These are phyloP conservation scores for Chlorociboria aeruginascens DNA, from an alignment of 495 filamentous ascomycete genomes.

Conservation along the genomic window DNA sequence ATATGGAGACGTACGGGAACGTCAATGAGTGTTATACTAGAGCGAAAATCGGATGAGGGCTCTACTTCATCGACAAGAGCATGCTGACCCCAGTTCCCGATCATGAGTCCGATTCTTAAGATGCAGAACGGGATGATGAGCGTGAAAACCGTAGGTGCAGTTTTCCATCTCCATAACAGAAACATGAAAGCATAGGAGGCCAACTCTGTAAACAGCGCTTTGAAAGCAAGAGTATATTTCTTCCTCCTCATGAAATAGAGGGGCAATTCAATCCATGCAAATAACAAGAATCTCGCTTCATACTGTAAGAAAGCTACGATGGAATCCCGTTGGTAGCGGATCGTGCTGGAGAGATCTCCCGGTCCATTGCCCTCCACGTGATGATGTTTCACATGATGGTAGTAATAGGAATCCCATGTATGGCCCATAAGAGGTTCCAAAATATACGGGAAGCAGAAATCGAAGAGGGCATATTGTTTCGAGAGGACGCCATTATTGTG, in stretches of 20 bases:
- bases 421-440: constrained; percentile 67
- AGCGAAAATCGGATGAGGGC: constrained; percentile 56
- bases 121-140: constrained; percentile 47
- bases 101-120: constrained; percentile 54
- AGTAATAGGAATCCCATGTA: constrained; percentile 75
- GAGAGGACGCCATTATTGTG: constrained; percentile 60
- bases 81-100: constrained; percentile 69
- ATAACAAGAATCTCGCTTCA: constrained; percentile 55
- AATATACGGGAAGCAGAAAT: constrained; percentile 57
- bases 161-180: constrained; percentile 32
- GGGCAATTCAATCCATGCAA: constrained; percentile 65
- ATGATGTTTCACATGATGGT: constrained; percentile 78
- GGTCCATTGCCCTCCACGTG: constrained; percentile 76
- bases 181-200: constrained; percentile 37
- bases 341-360: constrained; percentile 60
- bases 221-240: constrained; percentile 36
- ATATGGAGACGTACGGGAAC: constrained; percentile 43
- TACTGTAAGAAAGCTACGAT: constrained; percentile 52
- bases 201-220: constrained; percentile 44
- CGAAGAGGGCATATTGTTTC: constrained; percentile 34
- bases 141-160: constrained; percentile 43
- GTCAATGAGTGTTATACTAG: constrained; percentile 62
- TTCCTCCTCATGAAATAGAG: constrained; percentile 53
- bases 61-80: constrained; percentile 58
- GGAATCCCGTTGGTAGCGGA: constrained; percentile 64